phyloP scores from a whole-genome alignment of 371 early-diverging fungal genomes.

The Mucor circinelloides region DNA sequence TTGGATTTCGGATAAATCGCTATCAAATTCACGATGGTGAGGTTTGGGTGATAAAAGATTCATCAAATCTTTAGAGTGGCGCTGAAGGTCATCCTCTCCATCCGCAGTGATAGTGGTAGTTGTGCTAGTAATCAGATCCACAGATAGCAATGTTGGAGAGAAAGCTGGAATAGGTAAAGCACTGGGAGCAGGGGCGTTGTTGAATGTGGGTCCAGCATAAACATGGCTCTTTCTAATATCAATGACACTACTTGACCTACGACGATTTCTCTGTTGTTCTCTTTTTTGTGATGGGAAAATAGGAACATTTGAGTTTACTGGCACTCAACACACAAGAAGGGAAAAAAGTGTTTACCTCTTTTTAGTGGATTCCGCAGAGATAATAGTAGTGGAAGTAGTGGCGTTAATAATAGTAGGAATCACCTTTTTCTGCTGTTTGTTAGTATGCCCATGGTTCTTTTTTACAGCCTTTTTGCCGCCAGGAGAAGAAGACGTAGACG shows the following conservation, averaged over 20 bases:
- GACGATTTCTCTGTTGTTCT: constrained; percentile 11
- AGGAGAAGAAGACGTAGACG: neutral
- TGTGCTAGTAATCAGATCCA: neutral
- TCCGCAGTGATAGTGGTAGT: neutral
- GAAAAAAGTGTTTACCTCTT: constrained; percentile 8
- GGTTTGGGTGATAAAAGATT: constrained; percentile 23
- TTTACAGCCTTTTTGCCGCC: neutral
- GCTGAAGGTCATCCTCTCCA: constrained; percentile 1
- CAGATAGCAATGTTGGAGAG: constrained; percentile 10
- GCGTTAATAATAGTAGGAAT: neutral
- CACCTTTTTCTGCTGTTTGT: neutral
- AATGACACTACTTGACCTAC: constrained; percentile 18
- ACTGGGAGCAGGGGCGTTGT: constrained; percentile 76
- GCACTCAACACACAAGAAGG: neutral
- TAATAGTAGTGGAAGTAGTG: neutral
- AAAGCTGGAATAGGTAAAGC: constrained; percentile 78
- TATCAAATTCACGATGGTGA: constrained; percentile 15
- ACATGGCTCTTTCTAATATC: constrained; percentile 23
- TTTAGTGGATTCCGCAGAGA: neutral
- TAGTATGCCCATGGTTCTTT: neutral
- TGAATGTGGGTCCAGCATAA: constrained; percentile 82
- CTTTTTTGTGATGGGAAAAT: neutral
- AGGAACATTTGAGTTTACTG: neutral
- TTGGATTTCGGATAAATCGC: constrained; percentile 46
- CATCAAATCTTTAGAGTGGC: constrained; percentile 35